Percentiles rank a stretch among this genome's conserved stretches.
These are phyloP conservation scores for Thalassiosira ordinaria DNA, from an alignment of 352 stramenopile species.

Conservation along the genomic window DNA sequence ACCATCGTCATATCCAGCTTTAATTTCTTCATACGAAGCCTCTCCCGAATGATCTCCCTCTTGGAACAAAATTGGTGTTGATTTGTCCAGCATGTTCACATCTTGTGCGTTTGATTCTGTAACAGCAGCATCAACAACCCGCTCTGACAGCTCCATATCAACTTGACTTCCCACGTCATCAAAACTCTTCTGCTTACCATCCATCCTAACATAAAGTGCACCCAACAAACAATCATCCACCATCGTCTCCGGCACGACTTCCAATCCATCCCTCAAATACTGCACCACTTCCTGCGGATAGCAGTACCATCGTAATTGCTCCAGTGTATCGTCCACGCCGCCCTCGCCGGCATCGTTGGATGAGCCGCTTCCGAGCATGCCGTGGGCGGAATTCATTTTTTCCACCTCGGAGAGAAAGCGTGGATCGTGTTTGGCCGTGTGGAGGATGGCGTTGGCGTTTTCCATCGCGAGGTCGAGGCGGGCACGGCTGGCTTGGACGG, in stretches of 20 bases:
- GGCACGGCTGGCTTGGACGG: conserved; percentile 36
- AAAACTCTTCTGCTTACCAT: conserved; percentile 8
- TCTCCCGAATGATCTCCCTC: conserved; percentile 78
- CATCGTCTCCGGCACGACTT: conserved; percentile 53
- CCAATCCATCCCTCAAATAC: conserved; percentile 46
- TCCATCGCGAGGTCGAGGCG: conserved; percentile 59
- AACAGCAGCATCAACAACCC: neutral
- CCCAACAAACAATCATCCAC: conserved; percentile 54
- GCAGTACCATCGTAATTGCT: conserved; percentile 82
- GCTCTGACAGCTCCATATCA: neutral
- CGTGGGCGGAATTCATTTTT: conserved; percentile 74
- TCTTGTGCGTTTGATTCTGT: too few species aligned
- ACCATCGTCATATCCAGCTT: conserved; percentile 73
- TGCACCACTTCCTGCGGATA: conserved; percentile 77
- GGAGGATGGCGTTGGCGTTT: conserved; percentile 73
- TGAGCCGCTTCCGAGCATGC: conserved; percentile 73
- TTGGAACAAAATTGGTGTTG: conserved; percentile 59
- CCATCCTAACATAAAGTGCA: conserved; percentile 44
- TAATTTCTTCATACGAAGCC: conserved; percentile 74
- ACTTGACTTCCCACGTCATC: neutral
- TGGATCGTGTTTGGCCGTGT: conserved; percentile 62
- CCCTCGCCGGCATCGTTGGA: conserved; percentile 71
- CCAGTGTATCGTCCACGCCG: conserved; percentile 73
- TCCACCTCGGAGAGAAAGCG: conserved; percentile 74
- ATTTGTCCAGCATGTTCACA: too few species aligned